Base-by-base conservation (phyloP, 2,329 filamentous ascomycete genomes). In the Coniella lustricola region DNA sequence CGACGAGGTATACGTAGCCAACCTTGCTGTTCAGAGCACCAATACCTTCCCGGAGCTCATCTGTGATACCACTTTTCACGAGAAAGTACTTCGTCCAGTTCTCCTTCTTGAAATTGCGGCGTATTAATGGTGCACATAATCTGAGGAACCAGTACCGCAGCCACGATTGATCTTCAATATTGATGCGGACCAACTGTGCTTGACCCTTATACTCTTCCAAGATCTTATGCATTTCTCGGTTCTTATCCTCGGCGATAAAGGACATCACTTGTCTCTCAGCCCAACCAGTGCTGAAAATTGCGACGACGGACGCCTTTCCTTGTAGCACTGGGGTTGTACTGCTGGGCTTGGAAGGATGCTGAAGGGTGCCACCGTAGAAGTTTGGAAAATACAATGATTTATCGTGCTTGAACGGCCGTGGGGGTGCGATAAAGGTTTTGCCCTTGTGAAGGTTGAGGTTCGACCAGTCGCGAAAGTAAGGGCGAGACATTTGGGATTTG, bases 381-480 rank as follows among this genome's bases (percentile, higher is more conserved):
- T 98, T 98, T 39, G 93, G 93, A 70, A 98, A 96, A 73, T 86
- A 97, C 55, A 96, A 78, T 4, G 91, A 85, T 44, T 82, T 77
- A 34, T 94, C 87, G 55, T 77, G 77, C 60, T 83, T 85, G 75
- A 97, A 97, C 42, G 91, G 76, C n/a, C 85, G 76, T 3, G 86
- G 81, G 33, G 91, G 91, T 17, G 89, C 83, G 44, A 91, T 72
- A 69, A 96, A 98, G 20, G 89, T 89, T 68, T 98, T 98, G 60
- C 93, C 93, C 59, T 90, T 81, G 68, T 93, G 84, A 56, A 84
- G 77, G 45, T 76, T 75, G 66, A 96, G 79, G 68, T 94, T 93
- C 51, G 80, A 81, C 86, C 90, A 96, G 74, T 98, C 91, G 65
- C 90, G 86, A 71, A 95, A 98, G 68, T 98, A 98, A 2, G 91